Percentiles rank a stretch among this genome's conserved stretches.
Evolutionary conservation across 2,329 filamentous ascomycete species (phyloP).

Genomic region (Curvularia hawaiiensis): DNA sequence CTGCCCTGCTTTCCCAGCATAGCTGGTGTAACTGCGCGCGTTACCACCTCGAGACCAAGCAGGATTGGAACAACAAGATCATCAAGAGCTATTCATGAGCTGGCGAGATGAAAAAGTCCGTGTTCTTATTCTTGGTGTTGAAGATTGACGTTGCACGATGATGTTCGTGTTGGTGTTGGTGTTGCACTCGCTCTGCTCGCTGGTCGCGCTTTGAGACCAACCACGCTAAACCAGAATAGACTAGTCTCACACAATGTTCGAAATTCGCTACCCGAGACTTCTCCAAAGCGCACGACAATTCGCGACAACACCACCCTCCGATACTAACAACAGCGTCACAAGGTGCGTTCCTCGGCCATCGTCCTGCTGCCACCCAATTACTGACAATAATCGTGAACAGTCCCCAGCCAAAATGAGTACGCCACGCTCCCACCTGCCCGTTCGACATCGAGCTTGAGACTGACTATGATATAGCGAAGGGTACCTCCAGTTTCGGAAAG

Average conservation of each 20-base stretch:
- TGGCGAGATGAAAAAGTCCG: rapidly evolving
- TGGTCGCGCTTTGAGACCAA: not conserved
- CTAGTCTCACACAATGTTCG: conserved; percentile 18
- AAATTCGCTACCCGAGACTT: conserved; percentile 18
- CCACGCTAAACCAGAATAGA: conserved; percentile 10
- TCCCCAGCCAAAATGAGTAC: conserved; percentile 65
- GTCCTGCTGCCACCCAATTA: conserved; percentile 11
- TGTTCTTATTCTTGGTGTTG: not conserved
- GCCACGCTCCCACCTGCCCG: conserved; percentile 41
- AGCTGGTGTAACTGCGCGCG: not conserved
- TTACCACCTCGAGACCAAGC: not conserved
- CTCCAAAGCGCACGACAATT: conserved; percentile 19
- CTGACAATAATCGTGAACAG: conserved; percentile 33
- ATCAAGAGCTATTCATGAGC: not conserved
- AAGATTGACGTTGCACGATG: not conserved
- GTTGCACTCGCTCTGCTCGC: not conserved
- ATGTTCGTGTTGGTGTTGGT: conserved; percentile 4
- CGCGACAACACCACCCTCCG: conserved; percentile 30
- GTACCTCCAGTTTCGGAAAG: conserved; percentile 74
- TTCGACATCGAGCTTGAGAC: conserved; percentile 43
- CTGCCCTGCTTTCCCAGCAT: not conserved
- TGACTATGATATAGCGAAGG: conserved; percentile 66
- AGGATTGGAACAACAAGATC: not conserved
- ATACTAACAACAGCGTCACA: conserved; percentile 47
- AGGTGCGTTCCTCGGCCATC: conserved; percentile 34